Base-by-base conservation (phyloP, 2,329 filamentous ascomycete genomes). In the Fusarium albidum region DNA sequence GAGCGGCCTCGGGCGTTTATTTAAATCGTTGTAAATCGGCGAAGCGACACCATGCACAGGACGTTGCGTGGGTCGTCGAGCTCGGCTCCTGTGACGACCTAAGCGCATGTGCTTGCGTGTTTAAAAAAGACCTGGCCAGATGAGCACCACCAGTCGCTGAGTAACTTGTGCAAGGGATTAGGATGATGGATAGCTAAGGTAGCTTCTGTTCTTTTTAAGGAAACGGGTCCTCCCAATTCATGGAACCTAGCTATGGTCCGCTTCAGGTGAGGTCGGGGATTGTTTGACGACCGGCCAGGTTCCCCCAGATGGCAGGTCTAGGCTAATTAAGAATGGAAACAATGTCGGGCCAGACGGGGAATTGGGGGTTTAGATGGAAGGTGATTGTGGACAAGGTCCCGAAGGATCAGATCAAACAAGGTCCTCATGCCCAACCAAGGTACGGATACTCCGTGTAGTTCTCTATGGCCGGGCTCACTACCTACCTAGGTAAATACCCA, bases 201-300 rank as follows among this genome's bases (percentile, higher is more conserved):
- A 44, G 37, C 39, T 59, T 29, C 33, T 62, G 55, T 52, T 56
- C 58, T 61, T 61, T 62, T 61, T 59, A 55, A 47, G 55, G 58
- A 59, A 62, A 59, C 49, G 58, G 58, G 58, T 59, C 58, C 49
- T 31, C 25, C n/a, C 21, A 48, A 52, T 48, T 50, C 57, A n/a
- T n/a, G n/a, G n/a, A 58, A 61, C 53, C 54, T 59, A 61, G 58
- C 49, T 54, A 64, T 57, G 61, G 59, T 58, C 64, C 57, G 62
- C 57, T 66, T 66, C 64, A 66, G 64, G 64, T 66, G 64, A 66
- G 59, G 59, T 67, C 55, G 54, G 61, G 55, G 61, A 49, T 32
- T 53, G 49, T 65, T 65, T 59, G 55, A 53, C 43, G 37, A 60
- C 52, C 56, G 43, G 53, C 53, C 56, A 59, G 47, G 61, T 64